These are phyloP conservation scores for Hypoxylon fragiforme DNA, from an alignment of 495 filamentous ascomycete genomes.

Conservation along the genomic window DNA sequence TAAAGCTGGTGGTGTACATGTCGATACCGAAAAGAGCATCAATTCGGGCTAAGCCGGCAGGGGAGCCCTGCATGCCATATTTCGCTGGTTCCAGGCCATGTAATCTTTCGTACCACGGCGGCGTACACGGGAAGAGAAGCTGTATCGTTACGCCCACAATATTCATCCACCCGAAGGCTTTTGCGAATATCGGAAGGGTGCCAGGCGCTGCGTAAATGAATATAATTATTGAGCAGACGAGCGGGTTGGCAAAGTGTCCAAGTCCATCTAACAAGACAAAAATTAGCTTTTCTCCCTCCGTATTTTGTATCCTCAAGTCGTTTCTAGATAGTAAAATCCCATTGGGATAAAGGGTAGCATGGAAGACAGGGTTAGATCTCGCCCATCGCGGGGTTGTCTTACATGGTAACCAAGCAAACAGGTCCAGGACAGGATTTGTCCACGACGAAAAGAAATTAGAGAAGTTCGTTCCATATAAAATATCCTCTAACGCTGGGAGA, in stretches of 20 bases:
- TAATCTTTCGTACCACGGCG: conserved; percentile 92
- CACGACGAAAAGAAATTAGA: conserved; percentile 93
- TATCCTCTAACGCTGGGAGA: conserved; percentile 93
- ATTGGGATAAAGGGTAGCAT: neutral
- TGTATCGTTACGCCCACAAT: conserved; percentile 83
- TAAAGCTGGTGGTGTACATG: conserved; percentile 88
- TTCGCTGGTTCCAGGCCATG: conserved; percentile 85
- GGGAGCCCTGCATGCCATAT: conserved; percentile 84
- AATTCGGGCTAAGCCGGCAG: conserved; percentile 85
- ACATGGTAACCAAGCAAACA: conserved; percentile 89
- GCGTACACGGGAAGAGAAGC: conserved; percentile 86
- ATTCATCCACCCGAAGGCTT: conserved; percentile 90
- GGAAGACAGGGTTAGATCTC: neutral
- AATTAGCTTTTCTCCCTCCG: conserved; percentile 1
- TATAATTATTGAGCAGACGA: conserved; percentile 71
- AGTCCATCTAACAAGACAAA: conserved; percentile 59
- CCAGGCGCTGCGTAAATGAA: conserved; percentile 89
- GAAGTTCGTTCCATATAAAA: conserved; percentile 92
- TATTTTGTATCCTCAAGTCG: neutral
- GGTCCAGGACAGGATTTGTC: conserved; percentile 74
- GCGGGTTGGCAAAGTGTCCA: conserved; percentile 81
- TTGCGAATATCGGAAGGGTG: conserved; percentile 79
- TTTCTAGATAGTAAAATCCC: neutral
- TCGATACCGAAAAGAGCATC: conserved; percentile 87
- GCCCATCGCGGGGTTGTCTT: conserved; percentile 7